These are phyloP conservation scores for Raddia guianensis DNA, from an alignment of 176 grass and related monocot genomes.

Conservation along the genomic window DNA sequence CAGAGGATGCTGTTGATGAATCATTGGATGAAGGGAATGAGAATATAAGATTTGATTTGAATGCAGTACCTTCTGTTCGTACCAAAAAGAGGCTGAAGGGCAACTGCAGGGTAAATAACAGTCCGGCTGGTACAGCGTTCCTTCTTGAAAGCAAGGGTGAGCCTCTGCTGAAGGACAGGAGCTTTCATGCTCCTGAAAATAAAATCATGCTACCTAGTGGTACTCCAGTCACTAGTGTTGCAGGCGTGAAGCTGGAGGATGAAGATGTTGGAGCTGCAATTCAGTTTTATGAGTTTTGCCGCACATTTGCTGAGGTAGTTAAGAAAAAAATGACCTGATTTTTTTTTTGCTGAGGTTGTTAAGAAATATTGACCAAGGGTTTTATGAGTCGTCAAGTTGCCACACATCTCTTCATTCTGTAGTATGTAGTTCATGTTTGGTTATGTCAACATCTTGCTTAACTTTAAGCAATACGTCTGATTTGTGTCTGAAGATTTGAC, in stretches of 20 bases:
- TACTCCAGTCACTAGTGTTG: slow-evolving; percentile 46
- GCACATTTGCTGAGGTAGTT: slow-evolving; percentile 72
- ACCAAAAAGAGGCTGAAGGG: slow-evolving; percentile 39
- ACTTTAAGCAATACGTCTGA: not conserved
- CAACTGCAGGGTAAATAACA: not conserved
- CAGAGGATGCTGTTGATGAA: slow-evolving; percentile 11
- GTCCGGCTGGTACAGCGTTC: slow-evolving; percentile 13
- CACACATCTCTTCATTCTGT: slow-evolving; percentile 41
- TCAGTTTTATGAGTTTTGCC: slow-evolving; percentile 81
- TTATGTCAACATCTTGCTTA: slow-evolving; percentile 17
- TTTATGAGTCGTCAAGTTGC: slow-evolving; percentile 69
- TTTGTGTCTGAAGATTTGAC: not conserved
- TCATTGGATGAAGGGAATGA: slow-evolving; percentile 41
- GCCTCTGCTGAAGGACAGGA: slow-evolving; percentile 5
- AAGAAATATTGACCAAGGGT: slow-evolving; percentile 27
- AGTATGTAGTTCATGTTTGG: slow-evolving; percentile 18
- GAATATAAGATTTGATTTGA: slow-evolving; percentile 47
- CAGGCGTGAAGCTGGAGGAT: slow-evolving; percentile 44
- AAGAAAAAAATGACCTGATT: slow-evolving; percentile 13
- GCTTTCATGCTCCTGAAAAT: slow-evolving; percentile 14
- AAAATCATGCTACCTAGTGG: slow-evolving; percentile 60
- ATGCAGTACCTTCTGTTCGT: slow-evolving; percentile 27
- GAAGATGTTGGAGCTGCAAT: slow-evolving; percentile 67
- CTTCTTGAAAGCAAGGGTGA: slow-evolving; percentile 15
- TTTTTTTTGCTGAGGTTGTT: slow-evolving; percentile 70